phyloP scores from a whole-genome alignment of 352 stramenopile species.

The Phytopythium litorale region DNA sequence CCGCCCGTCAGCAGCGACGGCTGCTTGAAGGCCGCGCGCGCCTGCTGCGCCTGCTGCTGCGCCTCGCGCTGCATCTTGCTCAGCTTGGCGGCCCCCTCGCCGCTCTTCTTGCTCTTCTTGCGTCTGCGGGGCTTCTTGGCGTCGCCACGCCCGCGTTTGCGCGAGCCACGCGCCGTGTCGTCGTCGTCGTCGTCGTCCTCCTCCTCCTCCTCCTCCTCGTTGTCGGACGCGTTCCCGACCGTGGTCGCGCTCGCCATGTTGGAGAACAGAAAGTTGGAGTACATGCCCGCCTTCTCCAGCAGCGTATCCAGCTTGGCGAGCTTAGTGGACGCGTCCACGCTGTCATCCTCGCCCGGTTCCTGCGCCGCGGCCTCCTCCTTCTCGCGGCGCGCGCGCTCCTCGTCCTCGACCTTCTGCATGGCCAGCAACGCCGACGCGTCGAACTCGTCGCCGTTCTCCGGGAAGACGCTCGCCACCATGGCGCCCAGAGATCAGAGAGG shows the following conservation, averaged over 20 bases:
- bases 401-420: conserved; percentile 60
- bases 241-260: conserved; percentile 76
- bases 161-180: conserved; percentile 24
- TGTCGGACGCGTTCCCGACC: conserved; percentile 10
- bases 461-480: conserved; percentile 55
- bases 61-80: conserved; percentile 56
- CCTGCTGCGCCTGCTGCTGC: conserved; percentile 20
- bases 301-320: conserved; percentile 83
- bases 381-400: conserved; percentile 25
- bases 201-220: background rate
- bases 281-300: conserved; percentile 84
- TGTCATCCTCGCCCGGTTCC: conserved; percentile 8
- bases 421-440: conserved; percentile 77
- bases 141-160: conserved; percentile 29
- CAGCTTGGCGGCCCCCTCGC: conserved; percentile 60
- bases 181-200: conserved; percentile 23
- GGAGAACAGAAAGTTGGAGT: conserved; percentile 85
- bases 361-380: conserved; percentile 11
- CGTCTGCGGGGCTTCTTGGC: conserved; percentile 10
- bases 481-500: background rate
- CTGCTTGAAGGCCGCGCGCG: conserved; percentile 57
- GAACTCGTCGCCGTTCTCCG: conserved; percentile 16
- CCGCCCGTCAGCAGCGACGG: conserved; percentile 76
- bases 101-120: conserved; percentile 35
- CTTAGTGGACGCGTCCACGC: conserved; percentile 51